These are phyloP conservation scores for Podila epigama DNA, from an alignment of 192 early-diverging fungal species.

Conservation along the genomic window DNA sequence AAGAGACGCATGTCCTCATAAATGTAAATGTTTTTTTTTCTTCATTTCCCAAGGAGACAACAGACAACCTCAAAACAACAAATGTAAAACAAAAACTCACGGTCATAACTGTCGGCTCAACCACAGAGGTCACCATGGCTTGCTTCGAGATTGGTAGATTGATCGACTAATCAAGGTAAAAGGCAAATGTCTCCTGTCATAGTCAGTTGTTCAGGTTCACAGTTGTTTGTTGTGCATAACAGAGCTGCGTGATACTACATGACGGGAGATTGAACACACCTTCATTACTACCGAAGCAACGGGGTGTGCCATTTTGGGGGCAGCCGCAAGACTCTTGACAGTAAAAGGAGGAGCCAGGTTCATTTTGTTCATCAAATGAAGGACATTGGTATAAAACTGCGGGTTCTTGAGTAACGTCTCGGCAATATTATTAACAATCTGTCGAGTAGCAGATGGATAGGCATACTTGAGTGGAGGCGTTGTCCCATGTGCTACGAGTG, in stretches of 20 bases:
- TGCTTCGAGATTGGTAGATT: neutral
- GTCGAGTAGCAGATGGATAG: neutral
- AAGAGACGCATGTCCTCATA: neutral
- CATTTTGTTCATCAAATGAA: constrained; percentile 72
- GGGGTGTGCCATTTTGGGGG: too few species aligned
- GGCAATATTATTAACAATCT: constrained; percentile 54
- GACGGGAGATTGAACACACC: neutral
- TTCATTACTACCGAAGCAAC: neutral
- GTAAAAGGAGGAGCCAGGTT: constrained; percentile 64
- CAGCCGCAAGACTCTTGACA: neutral
- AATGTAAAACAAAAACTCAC: neutral
- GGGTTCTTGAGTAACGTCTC: constrained; percentile 60
- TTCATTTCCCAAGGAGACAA: too few species aligned
- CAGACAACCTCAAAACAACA: neutral
- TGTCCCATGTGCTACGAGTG: neutral
- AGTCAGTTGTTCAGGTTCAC: neutral
- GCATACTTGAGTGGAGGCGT: neutral
- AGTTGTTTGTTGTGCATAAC: too few species aligned
- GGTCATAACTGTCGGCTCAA: neutral
- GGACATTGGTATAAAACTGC: constrained; percentile 64
- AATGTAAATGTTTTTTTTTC: neutral
- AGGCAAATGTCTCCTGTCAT: too few species aligned
- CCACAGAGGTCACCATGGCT: neutral
- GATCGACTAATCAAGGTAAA: neutral
- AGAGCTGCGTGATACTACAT: too few species aligned